Conservation (phyloP, 306 rosid species). For the Crotalaria pallida region DNA sequence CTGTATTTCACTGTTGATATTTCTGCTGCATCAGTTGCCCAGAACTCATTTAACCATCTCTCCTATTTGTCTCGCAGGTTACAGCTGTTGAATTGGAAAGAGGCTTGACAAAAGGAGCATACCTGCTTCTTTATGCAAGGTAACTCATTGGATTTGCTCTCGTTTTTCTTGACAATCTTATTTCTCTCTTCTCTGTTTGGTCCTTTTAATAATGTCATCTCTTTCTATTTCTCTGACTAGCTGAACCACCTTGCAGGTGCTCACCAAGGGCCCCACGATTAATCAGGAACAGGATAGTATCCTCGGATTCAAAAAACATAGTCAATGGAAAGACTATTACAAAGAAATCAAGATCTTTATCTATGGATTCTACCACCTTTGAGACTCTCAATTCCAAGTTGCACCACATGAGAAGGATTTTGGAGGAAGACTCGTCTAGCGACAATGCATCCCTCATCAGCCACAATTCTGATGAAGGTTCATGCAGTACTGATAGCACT, state of each 20-base stretch:
- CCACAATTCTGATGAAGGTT: constrained; percentile 72
- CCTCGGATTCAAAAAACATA: constrained; percentile 51
- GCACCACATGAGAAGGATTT: constrained; percentile 36
- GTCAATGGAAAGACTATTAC: constrained; percentile 35
- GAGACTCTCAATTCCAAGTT: constrained; percentile 31
- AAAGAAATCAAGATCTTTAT: constrained; percentile 31
- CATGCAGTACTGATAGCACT: constrained; percentile 76
- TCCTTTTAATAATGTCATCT: not conserved
- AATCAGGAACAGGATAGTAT: constrained; percentile 46
- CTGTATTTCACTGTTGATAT: not conserved
- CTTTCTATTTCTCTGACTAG: constrained; percentile 9
- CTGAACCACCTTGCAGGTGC: constrained; percentile 50
- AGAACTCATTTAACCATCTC: not conserved
- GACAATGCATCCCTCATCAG: constrained; percentile 81
- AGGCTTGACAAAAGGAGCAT: constrained; percentile 71
- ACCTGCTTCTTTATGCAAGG: constrained; percentile 94
- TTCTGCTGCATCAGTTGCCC: not conserved
- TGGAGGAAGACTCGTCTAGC: constrained; percentile 78
- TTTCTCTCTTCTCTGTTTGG: not conserved
- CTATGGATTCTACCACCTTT: constrained; percentile 22
- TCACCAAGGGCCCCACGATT: constrained; percentile 81
- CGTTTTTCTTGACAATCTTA: not conserved
- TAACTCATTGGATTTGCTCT: constrained; percentile 18
- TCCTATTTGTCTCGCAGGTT: constrained; percentile 43
- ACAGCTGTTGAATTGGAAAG: constrained; percentile 60